These are phyloP conservation scores for Plasmodium chabaudi DNA, from an alignment of 169 alveolate species.

Conservation along the genomic window DNA sequence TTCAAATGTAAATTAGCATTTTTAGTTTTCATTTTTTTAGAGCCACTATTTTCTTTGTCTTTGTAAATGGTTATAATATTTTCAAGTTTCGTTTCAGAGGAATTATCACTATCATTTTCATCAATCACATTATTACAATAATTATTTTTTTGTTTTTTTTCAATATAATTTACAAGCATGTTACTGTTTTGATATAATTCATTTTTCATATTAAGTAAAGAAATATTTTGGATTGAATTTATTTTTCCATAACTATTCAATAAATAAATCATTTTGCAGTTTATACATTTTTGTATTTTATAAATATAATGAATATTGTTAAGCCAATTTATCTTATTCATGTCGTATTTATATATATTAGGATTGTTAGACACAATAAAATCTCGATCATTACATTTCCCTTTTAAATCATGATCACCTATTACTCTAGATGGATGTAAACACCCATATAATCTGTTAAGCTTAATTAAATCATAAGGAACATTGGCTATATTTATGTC, in stretches of 20 bases:
- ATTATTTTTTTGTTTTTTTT: not conserved
- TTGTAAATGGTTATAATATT: constrained; percentile 15
- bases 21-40: constrained; percentile 10
- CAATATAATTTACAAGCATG: not conserved
- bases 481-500: constrained; percentile 52
- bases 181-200: not conserved
- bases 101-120: not conserved
- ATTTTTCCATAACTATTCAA: constrained; percentile 69
- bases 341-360: constrained; percentile 54
- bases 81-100: not conserved
- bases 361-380: constrained; percentile 29
- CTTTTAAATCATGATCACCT: constrained; percentile 68
- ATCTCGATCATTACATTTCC: not conserved
- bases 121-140: not conserved
- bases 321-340: constrained; percentile 40
- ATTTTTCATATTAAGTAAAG: constrained; percentile 8
- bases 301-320: constrained; percentile 69
- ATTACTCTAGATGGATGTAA: constrained; percentile 72
- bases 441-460: constrained; percentile 55
- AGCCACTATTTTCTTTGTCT: constrained; percentile 9
- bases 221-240: constrained; percentile 6
- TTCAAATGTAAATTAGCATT: not conserved
- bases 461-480: constrained; percentile 18
- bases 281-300: constrained; percentile 4
- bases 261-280: constrained; percentile 22